Conservation (phyloP, 352 stramenopile species). For the Globisporangium abappressorium region DNA sequence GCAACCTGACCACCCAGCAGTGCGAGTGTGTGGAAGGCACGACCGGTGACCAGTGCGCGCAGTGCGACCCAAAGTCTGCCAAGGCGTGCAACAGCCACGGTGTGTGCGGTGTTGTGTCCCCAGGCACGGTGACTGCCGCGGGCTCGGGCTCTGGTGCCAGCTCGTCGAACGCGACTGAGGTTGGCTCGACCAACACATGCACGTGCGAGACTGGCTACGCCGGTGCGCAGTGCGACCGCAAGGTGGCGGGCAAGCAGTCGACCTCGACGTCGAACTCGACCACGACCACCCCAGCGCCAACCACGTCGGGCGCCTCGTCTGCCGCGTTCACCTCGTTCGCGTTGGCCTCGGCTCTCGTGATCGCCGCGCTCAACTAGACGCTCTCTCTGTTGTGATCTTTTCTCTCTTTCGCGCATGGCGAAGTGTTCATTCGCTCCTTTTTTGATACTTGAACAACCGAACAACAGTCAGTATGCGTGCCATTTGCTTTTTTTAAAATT, state of each 20-base stretch:
- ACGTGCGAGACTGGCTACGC: slow-evolving; percentile 54
- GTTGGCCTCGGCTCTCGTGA: slow-evolving; percentile 25
- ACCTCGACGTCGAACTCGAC: slow-evolving; percentile 16
- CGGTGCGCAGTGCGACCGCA: slow-evolving; percentile 56
- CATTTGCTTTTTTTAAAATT: background rate
- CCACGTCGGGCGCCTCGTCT: slow-evolving; percentile 24
- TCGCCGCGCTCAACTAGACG: slow-evolving; percentile 43
- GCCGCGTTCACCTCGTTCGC: slow-evolving; percentile 23
- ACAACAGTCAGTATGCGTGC: background rate
- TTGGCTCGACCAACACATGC: slow-evolving; percentile 45
- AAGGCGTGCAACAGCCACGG: slow-evolving; percentile 63
- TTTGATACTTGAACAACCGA: background rate
- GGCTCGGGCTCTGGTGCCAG: slow-evolving; percentile 22
- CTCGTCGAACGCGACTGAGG: slow-evolving; percentile 19
- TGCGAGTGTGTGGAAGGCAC: slow-evolving; percentile 65
- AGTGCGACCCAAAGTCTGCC: slow-evolving; percentile 52
- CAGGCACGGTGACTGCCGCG: slow-evolving; percentile 24
- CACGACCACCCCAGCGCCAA: slow-evolving; percentile 7
- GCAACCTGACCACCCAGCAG: slow-evolving; percentile 56
- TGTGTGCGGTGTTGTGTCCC: slow-evolving; percentile 30
- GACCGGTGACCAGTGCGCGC: slow-evolving; percentile 62
- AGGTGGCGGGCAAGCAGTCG: slow-evolving; percentile 34
- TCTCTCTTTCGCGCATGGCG: background rate
- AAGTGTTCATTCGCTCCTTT: background rate
- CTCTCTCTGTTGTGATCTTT: slow-evolving; percentile 2